Conservation (phyloP, 202 grass and related monocot species). For the Tripidium arundinaceum region DNA sequence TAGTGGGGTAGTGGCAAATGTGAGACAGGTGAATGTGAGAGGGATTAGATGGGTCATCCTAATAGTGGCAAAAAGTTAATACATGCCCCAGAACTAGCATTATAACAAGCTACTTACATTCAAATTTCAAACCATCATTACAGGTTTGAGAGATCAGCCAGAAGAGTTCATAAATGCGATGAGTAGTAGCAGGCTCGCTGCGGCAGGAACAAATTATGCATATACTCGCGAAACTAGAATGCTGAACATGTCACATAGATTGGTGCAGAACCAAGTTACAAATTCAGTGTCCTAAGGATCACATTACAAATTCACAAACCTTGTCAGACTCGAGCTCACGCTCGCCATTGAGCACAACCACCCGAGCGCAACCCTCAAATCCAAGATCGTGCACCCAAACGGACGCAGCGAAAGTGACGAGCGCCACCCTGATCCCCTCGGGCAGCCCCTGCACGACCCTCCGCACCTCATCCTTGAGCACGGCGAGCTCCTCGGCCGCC, state of each 20-base stretch:
- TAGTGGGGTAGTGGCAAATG: neutral
- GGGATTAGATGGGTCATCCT: neutral
- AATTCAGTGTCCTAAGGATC: neutral
- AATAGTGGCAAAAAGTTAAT: neutral
- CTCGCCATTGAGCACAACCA: constrained; percentile 69
- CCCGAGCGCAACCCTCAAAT: constrained; percentile 68
- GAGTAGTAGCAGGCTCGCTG: neutral
- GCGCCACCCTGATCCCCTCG: constrained; percentile 55
- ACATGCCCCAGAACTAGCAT: neutral
- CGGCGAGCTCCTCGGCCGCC: constrained; percentile 44
- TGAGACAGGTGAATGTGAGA: neutral
- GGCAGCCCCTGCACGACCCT: constrained; percentile 68
- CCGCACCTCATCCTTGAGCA: constrained; percentile 79
- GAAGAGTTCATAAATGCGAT: neutral
- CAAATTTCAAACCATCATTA: neutral
- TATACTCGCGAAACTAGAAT: neutral
- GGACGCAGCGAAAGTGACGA: constrained; percentile 71
- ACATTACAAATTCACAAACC: constrained; percentile 44
- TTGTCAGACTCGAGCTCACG: constrained; percentile 66
- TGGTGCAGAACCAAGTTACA: neutral
- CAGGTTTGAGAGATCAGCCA: neutral
- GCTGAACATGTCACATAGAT: neutral
- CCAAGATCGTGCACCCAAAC: constrained; percentile 86
- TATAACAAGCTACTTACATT: neutral
- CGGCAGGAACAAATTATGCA: neutral